These are phyloP conservation scores for Saturnispora gosingensis DNA, from an alignment of 805 yeast genomes.

Conservation along the genomic window DNA sequence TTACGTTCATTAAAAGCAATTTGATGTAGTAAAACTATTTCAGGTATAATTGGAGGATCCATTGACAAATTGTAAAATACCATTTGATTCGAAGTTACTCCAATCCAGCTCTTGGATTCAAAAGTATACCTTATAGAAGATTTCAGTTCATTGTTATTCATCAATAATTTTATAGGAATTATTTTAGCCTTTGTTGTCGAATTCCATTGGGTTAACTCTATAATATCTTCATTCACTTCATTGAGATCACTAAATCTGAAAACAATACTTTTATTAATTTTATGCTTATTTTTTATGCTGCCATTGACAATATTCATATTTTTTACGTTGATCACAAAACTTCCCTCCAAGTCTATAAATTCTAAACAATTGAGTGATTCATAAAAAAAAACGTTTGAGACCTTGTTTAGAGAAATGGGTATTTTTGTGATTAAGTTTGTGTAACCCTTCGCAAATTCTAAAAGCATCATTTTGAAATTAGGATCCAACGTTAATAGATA, in stretches of 20 bases:
- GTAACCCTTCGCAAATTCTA: slow-evolving; percentile 3
- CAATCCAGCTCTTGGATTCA: background rate
- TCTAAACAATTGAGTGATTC: slow-evolving; percentile 11
- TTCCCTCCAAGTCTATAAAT: slow-evolving; percentile 1
- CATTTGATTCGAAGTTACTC: background rate
- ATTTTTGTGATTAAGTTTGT: background rate
- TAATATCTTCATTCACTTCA: background rate
- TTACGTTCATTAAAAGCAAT: background rate
- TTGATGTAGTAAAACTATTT: background rate
- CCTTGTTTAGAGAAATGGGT: background rate
- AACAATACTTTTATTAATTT: background rate
- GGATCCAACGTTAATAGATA: slow-evolving; percentile 11
- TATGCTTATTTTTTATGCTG: background rate
- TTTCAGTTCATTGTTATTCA: background rate
- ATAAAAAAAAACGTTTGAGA: slow-evolving; percentile 7
- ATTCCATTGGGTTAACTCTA: slow-evolving; percentile 2
- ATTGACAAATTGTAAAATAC: background rate
- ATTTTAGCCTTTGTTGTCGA: background rate
- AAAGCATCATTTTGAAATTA: slow-evolving; percentile 5
- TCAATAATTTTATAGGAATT: background rate
- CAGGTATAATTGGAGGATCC: background rate
- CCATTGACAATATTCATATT: background rate
- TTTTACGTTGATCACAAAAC: slow-evolving; percentile 2
- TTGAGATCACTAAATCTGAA: background rate
- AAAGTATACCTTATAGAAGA: background rate